Base-by-base conservation (phyloP, 1,284 basidiomycete genomes). In the Puccinia sorghi region DNA sequence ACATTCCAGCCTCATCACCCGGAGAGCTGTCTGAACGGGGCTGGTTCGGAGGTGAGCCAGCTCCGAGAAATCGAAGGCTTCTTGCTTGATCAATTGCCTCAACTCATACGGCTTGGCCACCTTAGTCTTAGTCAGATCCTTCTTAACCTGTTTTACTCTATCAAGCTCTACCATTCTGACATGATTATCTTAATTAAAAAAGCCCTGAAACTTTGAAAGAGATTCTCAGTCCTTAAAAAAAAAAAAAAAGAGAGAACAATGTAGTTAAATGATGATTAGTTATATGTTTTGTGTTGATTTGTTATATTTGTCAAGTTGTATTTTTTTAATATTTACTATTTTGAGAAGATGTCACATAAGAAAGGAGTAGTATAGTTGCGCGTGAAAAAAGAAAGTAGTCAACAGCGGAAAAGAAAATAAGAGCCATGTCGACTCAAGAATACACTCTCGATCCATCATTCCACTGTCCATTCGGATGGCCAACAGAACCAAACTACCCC, bases 381-480 rank as follows among this genome's bases (percentile, higher is more conserved):
- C n/a, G n/a, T n/a, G n/a, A n/a, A n/a, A n/a, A n/a, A n/a, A n/a
- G n/a, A n/a, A n/a, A n/a, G n/a, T n/a, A n/a, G n/a, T n/a, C n/a
- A n/a, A n/a, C n/a, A n/a, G n/a, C n/a, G n/a, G n/a, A n/a, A n/a
- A n/a, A n/a, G n/a, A n/a, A n/a, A 50, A 50, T 4, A 9, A 50
- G 1, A n/a, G 7, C 57, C 12, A 61, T 37, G 50, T 8, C 9
- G 41, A 41, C n/a, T 7, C 15, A 5, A 13, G 43, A 74, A 74
- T 76, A 66, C 73, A 41, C 73, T 11, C 56, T 77, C 6, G 50
- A n/a, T 57, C 75, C 64, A 5, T 22, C 75, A 3, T 77, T 77
- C 66, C 41, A 54, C 6, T 77, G 75, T 50, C 75, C 75, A 11
- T 77, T 77, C 41, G 75, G 75, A 43, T 77, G 75, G 75, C 75